phyloP scores from a whole-genome alignment of 352 stramenopile species.

The Halophytophthora polymorphica region DNA sequence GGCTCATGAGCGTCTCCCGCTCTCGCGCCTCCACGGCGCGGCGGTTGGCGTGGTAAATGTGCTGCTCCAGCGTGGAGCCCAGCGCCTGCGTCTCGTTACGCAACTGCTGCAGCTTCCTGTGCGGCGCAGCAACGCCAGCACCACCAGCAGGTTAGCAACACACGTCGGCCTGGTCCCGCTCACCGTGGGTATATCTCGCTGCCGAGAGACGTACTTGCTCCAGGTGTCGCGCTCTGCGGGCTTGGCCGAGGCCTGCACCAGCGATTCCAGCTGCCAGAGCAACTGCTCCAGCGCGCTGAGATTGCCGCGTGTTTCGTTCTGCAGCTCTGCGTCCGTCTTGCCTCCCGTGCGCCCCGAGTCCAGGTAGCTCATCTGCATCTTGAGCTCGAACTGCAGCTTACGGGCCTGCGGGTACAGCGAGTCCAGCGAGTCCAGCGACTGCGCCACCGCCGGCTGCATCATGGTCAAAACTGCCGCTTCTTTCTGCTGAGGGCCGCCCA shows the following conservation, averaged over 20 bases:
- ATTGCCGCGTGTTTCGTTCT: conserved; percentile 66
- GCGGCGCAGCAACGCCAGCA: not conserved
- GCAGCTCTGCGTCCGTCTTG: conserved; percentile 54
- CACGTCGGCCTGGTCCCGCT: too few species aligned
- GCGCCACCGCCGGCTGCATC: conserved; percentile 4
- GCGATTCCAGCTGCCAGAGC: conserved; percentile 80
- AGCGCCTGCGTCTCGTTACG: conserved; percentile 67
- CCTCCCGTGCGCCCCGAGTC: conserved; percentile 55
- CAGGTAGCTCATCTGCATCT: conserved; percentile 87
- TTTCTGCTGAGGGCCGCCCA: too few species aligned
- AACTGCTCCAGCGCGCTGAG: conserved; percentile 71
- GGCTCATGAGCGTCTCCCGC: conserved; percentile 70
- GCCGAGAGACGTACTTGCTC: conserved; percentile 42
- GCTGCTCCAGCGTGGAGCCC: conserved; percentile 69
- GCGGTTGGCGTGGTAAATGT: conserved; percentile 67
- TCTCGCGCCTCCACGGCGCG: conserved; percentile 67
- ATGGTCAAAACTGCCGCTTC: not conserved
- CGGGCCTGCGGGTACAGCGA: conserved; percentile 77
- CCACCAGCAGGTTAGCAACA: not conserved
- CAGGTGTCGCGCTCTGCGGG: conserved; percentile 66
- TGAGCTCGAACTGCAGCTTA: conserved; percentile 87
- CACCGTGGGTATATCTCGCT: not conserved
- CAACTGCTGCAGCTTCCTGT: conserved; percentile 71
- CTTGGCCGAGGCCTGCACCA: conserved; percentile 57
- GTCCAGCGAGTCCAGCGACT: conserved; percentile 45